A percentile compares a stretch with the other conserved stretches of the same genome.
phyloP scores from a whole-genome alignment of 2,329 filamentous ascomycete species.

The Zelopaecilomyces penicillatus region DNA sequence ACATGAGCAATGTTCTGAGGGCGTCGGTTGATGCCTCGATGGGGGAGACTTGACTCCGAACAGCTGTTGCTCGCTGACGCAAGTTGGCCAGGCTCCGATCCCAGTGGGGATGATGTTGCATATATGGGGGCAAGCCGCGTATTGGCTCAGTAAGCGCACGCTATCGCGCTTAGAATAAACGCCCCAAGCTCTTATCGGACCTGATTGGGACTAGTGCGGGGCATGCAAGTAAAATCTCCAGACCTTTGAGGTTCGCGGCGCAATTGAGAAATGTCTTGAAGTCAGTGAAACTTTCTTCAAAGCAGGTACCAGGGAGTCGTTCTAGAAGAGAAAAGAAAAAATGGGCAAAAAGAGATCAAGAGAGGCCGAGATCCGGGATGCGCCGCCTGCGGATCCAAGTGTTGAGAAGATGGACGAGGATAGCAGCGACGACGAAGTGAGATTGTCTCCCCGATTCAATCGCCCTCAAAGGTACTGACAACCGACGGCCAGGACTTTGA shows the following conservation, averaged over 20 bases:
- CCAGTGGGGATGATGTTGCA: conserved; percentile 6
- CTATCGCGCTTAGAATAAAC: conserved; percentile 16
- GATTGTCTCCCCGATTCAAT: conserved; percentile 1
- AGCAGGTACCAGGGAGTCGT: no score
- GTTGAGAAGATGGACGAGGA: conserved; percentile 43
- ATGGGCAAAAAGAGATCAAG: conserved; percentile 46
- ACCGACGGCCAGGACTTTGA: conserved; percentile 61
- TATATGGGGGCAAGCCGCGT: conserved; percentile 2
- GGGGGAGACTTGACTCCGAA: not conserved
- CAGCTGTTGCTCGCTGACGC: conserved; percentile 17
- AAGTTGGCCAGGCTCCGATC: conserved; percentile 17
- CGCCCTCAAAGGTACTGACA: conserved; percentile 3
- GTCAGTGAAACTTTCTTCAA: not conserved
- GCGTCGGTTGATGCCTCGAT: no score
- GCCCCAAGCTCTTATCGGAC: conserved; percentile 17
- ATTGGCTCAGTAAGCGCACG: conserved; percentile 14
- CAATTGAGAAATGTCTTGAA: not conserved
- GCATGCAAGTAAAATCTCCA: conserved; percentile 10
- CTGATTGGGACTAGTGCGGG: conserved; percentile 32
- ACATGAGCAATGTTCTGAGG: not conserved
- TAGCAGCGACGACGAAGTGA: conserved; percentile 46
- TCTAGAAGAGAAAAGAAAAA: no score
- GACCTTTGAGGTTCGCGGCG: no score
- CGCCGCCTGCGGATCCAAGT: conserved; percentile 30
- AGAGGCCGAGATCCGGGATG: conserved; percentile 36